Percentiles rank a stretch among this genome's conserved stretches.
These are phyloP conservation scores for Carex myosuroides DNA, from an alignment of 176 grass and related monocot genomes.

Conservation along the genomic window DNA sequence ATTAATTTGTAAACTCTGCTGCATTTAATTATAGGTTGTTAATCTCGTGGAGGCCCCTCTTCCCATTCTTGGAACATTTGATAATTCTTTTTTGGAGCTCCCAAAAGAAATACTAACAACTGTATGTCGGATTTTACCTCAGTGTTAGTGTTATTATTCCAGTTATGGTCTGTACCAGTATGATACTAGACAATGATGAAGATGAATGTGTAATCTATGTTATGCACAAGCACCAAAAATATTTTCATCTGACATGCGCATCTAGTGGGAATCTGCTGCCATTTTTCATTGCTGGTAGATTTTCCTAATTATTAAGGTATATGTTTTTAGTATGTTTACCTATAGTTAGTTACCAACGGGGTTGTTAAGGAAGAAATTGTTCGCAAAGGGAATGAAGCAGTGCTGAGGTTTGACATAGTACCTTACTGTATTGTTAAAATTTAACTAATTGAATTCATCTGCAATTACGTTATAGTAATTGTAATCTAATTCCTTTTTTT, in stretches of 20 bases:
- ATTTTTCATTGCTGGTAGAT: constrained; percentile 82
- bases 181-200: constrained; percentile 1
- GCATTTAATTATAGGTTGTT: constrained; percentile 43
- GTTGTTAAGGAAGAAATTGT: constrained; percentile 66
- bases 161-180: neutral
- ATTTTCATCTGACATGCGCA: constrained; percentile 61
- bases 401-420: constrained; percentile 55
- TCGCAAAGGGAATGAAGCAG: constrained; percentile 90
- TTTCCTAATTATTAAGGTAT: neutral
- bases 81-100: constrained; percentile 87
- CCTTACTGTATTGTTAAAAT: neutral
- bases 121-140: constrained; percentile 41
- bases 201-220: constrained; percentile 40
- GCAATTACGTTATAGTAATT: neutral
- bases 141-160: neutral
- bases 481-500: neutral
- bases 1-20: constrained; percentile 14
- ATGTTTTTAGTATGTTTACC: neutral
- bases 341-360: constrained; percentile 43
- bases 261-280: constrained; percentile 65
- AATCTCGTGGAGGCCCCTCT: constrained; percentile 83
- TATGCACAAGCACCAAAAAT: constrained; percentile 98
- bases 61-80: constrained; percentile 77
- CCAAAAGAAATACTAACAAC: constrained; percentile 88
- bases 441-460: constrained; percentile 9